Conservation (phyloP, 2,329 filamentous ascomycete species). For the Hymenoscyphus fructigenus region DNA sequence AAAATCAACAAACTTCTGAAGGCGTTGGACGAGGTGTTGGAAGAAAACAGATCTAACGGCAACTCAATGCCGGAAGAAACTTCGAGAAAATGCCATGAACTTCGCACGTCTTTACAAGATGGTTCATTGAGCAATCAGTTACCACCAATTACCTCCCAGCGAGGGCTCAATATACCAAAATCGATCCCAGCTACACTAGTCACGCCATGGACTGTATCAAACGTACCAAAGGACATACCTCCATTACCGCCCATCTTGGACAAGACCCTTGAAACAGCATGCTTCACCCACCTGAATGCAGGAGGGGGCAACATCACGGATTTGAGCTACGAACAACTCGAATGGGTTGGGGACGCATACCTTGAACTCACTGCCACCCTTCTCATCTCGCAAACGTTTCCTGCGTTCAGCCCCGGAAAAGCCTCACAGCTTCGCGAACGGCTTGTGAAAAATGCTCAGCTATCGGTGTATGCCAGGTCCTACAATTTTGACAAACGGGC, state of each 20-base stretch:
- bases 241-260: slow-evolving; percentile 62
- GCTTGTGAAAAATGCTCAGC: slow-evolving; percentile 76
- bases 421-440: slow-evolving; percentile 75
- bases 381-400: slow-evolving; percentile 73
- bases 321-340: slow-evolving; percentile 72
- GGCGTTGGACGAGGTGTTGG: slow-evolving; percentile 29
- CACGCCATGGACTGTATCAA: slow-evolving; percentile 51
- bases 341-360: slow-evolving; percentile 87
- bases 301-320: slow-evolving; percentile 25
- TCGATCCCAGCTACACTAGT: slow-evolving; percentile 32
- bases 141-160: slow-evolving; percentile 3
- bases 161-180: slow-evolving; percentile 23
- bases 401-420: slow-evolving; percentile 62
- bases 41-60: slow-evolving; percentile 25
- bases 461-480: slow-evolving; percentile 65
- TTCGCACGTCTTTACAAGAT: slow-evolving; percentile 23
- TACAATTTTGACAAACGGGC: slow-evolving; percentile 71
- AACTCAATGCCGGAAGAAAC: slow-evolving; percentile 16
- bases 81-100: slow-evolving; percentile 21
- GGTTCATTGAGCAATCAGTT: neutral
- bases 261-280: slow-evolving; percentile 56
- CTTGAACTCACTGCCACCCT: slow-evolving; percentile 74
- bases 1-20: slow-evolving; percentile 29
- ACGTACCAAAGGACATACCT: slow-evolving; percentile 51
- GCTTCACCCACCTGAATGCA: slow-evolving; percentile 60